Evolutionary conservation across 305 asterid genomes (phyloP).

Genomic region (Fraxinus platypoda): DNA sequence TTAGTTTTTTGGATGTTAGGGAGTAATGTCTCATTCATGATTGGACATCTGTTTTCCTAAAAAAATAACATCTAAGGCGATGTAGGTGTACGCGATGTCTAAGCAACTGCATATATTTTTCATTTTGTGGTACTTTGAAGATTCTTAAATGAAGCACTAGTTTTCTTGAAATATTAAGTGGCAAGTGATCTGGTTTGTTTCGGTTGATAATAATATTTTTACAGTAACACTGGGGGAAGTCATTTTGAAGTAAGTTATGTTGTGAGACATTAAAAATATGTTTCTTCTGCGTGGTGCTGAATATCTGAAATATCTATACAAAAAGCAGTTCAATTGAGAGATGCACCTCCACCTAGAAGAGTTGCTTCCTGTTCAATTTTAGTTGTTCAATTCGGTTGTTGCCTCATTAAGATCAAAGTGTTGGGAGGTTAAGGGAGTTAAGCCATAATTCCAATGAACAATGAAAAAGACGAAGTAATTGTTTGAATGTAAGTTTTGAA

Average conservation of each 20-base stretch:
- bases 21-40: neutral
- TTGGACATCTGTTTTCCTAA: neutral
- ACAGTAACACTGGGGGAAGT: neutral
- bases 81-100: neutral
- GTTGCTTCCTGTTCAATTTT: neutral
- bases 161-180: neutral
- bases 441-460: neutral
- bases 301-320: neutral
- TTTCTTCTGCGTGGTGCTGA: neutral
- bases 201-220: neutral
- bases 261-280: neutral
- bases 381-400: neutral
- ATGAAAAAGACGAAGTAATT: neutral
- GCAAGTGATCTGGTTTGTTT: neutral
- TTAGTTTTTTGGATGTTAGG: neutral
- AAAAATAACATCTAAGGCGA: neutral
- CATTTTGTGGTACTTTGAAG: neutral
- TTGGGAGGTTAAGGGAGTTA: neutral
- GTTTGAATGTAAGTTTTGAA: neutral
- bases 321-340: neutral
- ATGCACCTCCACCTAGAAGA: neutral
- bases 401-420: neutral
- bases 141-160: neutral
- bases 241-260: neutral
- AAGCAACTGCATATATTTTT: neutral